These are phyloP conservation scores for Achlya hypogyna DNA, from an alignment of 352 stramenopile species.

Conservation along the genomic window DNA sequence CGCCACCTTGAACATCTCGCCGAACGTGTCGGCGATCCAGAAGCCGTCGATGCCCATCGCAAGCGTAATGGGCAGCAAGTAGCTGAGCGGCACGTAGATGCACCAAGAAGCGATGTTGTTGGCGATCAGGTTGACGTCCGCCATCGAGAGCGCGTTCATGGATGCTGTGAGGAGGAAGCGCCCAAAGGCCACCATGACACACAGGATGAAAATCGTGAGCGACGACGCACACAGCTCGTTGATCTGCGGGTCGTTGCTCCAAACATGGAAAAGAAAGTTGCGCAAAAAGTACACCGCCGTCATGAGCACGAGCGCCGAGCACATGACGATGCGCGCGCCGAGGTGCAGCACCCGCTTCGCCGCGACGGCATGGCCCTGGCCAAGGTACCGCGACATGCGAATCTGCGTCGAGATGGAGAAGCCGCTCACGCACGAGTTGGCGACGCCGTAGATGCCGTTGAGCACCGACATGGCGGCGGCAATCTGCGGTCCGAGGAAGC, in stretches of 20 bases:
- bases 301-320: neutral
- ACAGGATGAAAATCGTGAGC: constrained; percentile 8
- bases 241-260: constrained; percentile 14
- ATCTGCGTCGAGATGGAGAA: constrained; percentile 46
- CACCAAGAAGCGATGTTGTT: constrained; percentile 20
- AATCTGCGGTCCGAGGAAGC: constrained; percentile 39
- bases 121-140: constrained; percentile 16
- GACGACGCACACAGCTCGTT: neutral
- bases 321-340: constrained; percentile 16
- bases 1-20: constrained; percentile 18
- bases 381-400: constrained; percentile 41
- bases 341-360: constrained; percentile 15
- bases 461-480: constrained; percentile 36
- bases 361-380: constrained; percentile 28
- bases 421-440: constrained; percentile 35
- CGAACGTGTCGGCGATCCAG: constrained; percentile 18
- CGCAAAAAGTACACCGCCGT: neutral
- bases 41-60: constrained; percentile 16
- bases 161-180: constrained; percentile 19
- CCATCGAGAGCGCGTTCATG: constrained; percentile 20
- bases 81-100: constrained; percentile 20
- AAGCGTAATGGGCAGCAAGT: constrained; percentile 18
- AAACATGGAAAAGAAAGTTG: constrained; percentile 11
- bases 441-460: constrained; percentile 35
- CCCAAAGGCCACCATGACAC: constrained; percentile 17